A percentile compares a stretch with the other conserved stretches of the same genome.
Evolutionary conservation across 768 basidiomycete species (phyloP).

Genomic region (Boletus pseudo-olivaceus): DNA sequence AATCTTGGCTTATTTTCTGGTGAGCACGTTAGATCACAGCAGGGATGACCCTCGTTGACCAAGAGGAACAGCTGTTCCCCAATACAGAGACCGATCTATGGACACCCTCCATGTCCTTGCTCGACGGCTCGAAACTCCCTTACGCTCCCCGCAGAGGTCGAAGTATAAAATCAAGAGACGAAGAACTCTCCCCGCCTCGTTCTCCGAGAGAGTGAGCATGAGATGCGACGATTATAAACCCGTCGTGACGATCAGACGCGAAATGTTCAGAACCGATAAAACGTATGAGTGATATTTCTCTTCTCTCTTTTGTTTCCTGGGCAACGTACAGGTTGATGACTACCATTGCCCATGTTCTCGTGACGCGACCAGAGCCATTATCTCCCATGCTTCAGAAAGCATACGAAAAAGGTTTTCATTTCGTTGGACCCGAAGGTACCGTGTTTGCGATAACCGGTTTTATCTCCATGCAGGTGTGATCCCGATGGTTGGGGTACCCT

Average conservation of each 20-base stretch:
- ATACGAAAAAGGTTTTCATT: constrained; percentile 30
- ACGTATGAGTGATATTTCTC: constrained; percentile 32
- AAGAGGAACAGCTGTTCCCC: constrained; percentile 50
- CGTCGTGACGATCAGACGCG: constrained; percentile 47
- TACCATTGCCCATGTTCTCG: constrained; percentile 32
- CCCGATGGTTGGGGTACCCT: constrained; percentile 39
- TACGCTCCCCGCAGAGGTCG: constrained; percentile 42
- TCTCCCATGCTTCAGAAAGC: constrained; percentile 37
- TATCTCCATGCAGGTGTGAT: constrained; percentile 24
- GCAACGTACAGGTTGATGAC: constrained; percentile 28
- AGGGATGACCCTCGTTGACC: constrained; percentile 51
- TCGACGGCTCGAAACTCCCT: constrained; percentile 31
- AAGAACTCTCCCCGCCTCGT: constrained; percentile 47
- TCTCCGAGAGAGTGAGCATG: constrained; percentile 55
- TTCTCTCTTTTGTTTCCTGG: neutral
- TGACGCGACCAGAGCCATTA: constrained; percentile 32
- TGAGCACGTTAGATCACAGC: constrained; percentile 33
- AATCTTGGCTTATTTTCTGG: neutral
- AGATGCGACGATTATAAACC: constrained; percentile 57
- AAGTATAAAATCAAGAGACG: constrained; percentile 36
- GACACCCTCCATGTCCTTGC: constrained; percentile 30
- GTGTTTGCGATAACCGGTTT: neutral
- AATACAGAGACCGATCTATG: constrained; percentile 42
- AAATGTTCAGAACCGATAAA: constrained; percentile 47
- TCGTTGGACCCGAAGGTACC: constrained; percentile 35